Base-by-base conservation (phyloP, 768 basidiomycete genomes). In the Rhizopogon rudus region DNA sequence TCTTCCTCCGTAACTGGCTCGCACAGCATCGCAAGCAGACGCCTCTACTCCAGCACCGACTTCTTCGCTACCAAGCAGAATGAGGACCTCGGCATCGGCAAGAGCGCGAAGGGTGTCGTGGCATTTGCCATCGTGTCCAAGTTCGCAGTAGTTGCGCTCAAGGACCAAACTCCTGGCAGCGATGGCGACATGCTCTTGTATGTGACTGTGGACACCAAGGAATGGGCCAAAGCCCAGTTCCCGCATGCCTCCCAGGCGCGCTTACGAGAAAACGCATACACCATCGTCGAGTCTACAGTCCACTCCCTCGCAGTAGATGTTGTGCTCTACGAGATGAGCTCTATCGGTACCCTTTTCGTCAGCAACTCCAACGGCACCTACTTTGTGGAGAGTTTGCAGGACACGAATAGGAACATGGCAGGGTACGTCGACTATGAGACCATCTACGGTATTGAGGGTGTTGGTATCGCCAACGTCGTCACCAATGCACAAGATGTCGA, bases 261-360 rank as follows among this genome's bases (percentile, higher is more conserved):
- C 37, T 79, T 97, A 13, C 81, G 86, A 6, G 93, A 95, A 73
- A 95, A 96, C 66, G 91, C 91, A 6, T 98, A 99, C 68, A 99
- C 97, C 9, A 86, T 99, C 62, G 88, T 99, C 56, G 94, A 98
- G 71, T 89, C 87, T 3, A 95, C 93, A 8, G 86, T 87, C 0
- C 93, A 98, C 67, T 98, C 95, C 6, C 80, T 99, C 25, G 92
- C 88, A 4, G 91, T 99, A 40, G 97, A 99, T 65, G 95, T 98
- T 44, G 82, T 96, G 50, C 78, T 91, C 8, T 82, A 86, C 54
- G 81, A 87, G 59, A 69, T 74, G 48, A 73, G 73, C 53, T 69
- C 75, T 9, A 82, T 95, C 42, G 97, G 97, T 2, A 98, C 96
- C 2, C 74, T 99, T 13, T 99, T 98, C 75, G 88, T 96, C 53